Base-by-base conservation (phyloP, 176 grass and related monocot species). In the Bothriochloa decipiens region DNA sequence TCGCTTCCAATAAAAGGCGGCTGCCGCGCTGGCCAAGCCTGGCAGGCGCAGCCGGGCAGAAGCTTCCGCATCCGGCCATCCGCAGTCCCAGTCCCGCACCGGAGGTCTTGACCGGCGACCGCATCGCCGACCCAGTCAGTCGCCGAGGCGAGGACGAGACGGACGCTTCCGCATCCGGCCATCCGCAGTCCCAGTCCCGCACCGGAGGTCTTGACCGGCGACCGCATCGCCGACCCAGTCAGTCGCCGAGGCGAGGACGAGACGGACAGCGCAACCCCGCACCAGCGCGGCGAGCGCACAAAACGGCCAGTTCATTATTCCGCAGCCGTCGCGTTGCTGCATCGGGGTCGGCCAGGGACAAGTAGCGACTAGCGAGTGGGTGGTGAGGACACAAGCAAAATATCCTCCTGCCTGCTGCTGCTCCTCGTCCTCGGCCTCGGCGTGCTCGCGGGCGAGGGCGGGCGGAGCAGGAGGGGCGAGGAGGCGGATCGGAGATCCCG, bases 401-500 rank as follows among this genome's bases (percentile, higher is more conserved):
- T 86, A 90, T 82, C 74, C 79, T 47, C 81, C 65, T 76, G 3
- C 65, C 40, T 42, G 40, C 55, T 26, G 61, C 61, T 13, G 23
- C 60, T 42, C 15, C 11, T 22, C 14, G 35, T 45, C 45, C 75
- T 61, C 78, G 76, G n/a, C 68, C 85, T 63, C 88, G 80, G 73
- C 43, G 80, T 17, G 46, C 47, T 82, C 68, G 47, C 57, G 66
- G 41, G 39, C 41, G n/a, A 36, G 32, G 18, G 47, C 15, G 43
- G 15, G 63, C 22, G 42, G 14, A 26, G 22, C 41, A 45, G 64
- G 53, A 40, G 75, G 42, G 14, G 26, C 22, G n/a, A 45, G 64
- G 53, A 40, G 75, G 35, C 46, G 79, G 79, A 70, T 81, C 79
- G 41, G 68, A 92, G 85, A 87, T 87, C 92, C 55, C 74, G 27